Percentiles rank a stretch among this genome's conserved stretches.
phyloP scores from a whole-genome alignment of 371 early-diverging fungal species.

The Mortierella sp. region DNA sequence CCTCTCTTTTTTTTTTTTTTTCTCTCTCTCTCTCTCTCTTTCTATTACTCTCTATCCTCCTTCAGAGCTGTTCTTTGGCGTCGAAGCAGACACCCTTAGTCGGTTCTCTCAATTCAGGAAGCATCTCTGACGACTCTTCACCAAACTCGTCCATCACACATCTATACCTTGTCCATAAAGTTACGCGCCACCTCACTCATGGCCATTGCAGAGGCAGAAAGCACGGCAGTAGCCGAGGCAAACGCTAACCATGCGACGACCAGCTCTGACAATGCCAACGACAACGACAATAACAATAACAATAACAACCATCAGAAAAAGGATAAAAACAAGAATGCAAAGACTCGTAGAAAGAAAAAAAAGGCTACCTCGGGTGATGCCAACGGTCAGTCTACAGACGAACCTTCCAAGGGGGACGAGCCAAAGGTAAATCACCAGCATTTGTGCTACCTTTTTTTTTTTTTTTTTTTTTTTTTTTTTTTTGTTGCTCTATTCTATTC shows the following conservation, averaged over 20 bases:
- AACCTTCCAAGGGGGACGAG: slow-evolving; percentile 10
- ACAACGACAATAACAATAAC: slow-evolving; percentile 10
- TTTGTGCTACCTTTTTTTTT: neutral
- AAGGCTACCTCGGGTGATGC: slow-evolving; percentile 9
- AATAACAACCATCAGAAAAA: slow-evolving; percentile 17
- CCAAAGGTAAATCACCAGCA: neutral
- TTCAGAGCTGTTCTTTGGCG: neutral
- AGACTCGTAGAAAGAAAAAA: slow-evolving; percentile 47
- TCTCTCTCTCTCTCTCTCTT: neutral
- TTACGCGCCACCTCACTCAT: slow-evolving; percentile 18
- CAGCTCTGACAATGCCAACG: neutral
- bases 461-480: no score
- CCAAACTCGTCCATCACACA: neutral
- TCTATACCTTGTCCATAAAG: neutral
- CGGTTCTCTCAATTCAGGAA: no score
- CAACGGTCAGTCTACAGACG: neutral
- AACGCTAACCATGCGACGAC: no score
- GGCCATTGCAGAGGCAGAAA: slow-evolving; percentile 35
- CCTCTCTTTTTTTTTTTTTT: slow-evolving; percentile 1
- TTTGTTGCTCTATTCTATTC: no score
- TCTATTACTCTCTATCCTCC: neutral
- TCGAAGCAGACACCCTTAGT: no score
- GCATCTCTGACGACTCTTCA: no score
- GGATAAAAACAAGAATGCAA: slow-evolving; percentile 21
- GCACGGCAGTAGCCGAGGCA: slow-evolving; percentile 11